Evolutionary conservation across 768 basidiomycete genomes (phyloP), one percentile per base, ranked within the genome.

Genomic region (Cystofilobasidium macerans): DNA sequence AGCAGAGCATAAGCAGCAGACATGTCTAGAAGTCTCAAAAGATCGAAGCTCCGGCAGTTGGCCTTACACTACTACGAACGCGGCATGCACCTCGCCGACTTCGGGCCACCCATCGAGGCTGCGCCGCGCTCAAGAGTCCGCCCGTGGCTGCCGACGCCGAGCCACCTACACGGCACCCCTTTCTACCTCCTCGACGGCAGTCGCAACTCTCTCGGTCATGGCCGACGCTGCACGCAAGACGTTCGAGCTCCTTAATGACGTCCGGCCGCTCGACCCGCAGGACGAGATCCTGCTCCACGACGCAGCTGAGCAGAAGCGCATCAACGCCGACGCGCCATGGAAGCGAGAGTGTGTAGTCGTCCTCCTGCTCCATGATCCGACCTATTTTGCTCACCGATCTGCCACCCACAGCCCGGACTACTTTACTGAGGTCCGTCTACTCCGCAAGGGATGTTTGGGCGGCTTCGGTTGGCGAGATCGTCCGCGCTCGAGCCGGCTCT

Each of bases 251-350:
- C 71, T 72, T 63, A 79, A 78, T 69, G 71, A 76, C 62, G 71
- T 79, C 57, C 69, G 70, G 63, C 38, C 69, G 7, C 59, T 75
- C 43, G 73, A 75, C 62, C 72, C 73, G 1, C 65, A 69, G 16
- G 75, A 73, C 57, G 72, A 71, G 16, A 70, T 78, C 45, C 78
- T 75, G 65, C 69, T 71, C 14, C 77, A 78, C 69, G 71, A 78
- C 53, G 70, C 70, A 40, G 73, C 72, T 22, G 75, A 75, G 33
- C 78, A 78, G 70, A 71, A 69, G 47, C 77, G 79, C 61, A 81
- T 90, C 68, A 83, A 85, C 70, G 77, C 81, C 42, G 85, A 86
- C 70, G 78, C 81, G 30, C 90, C 89, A 33, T 99, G 94, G 94
- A 80, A 80, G 65, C 83, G 84, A 72, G 94, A 98, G 92, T 93